A percentile compares a stretch with the other conserved stretches of the same genome.
Conservation (phyloP, 352 stramenopile genomes). For the Phytopythium boreale region DNA sequence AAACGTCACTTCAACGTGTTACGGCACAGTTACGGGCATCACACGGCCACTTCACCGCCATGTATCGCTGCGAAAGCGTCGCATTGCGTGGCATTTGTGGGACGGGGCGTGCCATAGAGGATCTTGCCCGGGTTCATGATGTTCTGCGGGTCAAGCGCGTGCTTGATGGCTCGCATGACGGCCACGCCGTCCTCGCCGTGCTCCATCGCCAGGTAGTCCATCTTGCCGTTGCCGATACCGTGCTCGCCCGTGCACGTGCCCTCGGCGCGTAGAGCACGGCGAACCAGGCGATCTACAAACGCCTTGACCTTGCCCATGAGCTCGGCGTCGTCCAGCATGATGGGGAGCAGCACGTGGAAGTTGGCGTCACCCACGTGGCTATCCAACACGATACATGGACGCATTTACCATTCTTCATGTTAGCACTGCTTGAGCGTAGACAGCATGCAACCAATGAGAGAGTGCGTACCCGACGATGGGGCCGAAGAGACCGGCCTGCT, state of each 20-base stretch:
- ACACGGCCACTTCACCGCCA: neutral
- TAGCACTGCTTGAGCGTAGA: neutral
- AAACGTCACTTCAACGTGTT: too few species aligned
- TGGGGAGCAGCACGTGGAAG: constrained; percentile 97
- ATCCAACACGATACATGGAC: neutral
- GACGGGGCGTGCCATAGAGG: constrained; percentile 49
- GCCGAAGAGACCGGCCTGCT: constrained; percentile 77
- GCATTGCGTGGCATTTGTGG: too few species aligned
- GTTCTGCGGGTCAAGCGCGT: constrained; percentile 91
- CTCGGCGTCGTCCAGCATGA: constrained; percentile 76
- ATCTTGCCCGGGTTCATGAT: constrained; percentile 99
- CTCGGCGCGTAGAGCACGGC: constrained; percentile 82
- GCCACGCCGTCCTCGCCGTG: constrained; percentile 84
- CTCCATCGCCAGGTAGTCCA: constrained; percentile 88
- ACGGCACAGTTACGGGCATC: too few species aligned
- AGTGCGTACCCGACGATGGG: constrained; percentile 80
- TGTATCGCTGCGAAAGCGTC: too few species aligned
- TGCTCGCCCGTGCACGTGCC: constrained; percentile 99
- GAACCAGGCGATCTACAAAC: constrained; percentile 86
- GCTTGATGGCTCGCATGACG: constrained; percentile 95
- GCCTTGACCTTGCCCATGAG: constrained; percentile 84
- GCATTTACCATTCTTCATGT: neutral
- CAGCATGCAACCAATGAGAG: neutral
- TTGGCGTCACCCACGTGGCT: constrained; percentile 94
- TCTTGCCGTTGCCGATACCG: constrained; percentile 95